Evolutionary conservation across 768 basidiomycete genomes (phyloP).

Genomic region (Serendipita vermifera): DNA sequence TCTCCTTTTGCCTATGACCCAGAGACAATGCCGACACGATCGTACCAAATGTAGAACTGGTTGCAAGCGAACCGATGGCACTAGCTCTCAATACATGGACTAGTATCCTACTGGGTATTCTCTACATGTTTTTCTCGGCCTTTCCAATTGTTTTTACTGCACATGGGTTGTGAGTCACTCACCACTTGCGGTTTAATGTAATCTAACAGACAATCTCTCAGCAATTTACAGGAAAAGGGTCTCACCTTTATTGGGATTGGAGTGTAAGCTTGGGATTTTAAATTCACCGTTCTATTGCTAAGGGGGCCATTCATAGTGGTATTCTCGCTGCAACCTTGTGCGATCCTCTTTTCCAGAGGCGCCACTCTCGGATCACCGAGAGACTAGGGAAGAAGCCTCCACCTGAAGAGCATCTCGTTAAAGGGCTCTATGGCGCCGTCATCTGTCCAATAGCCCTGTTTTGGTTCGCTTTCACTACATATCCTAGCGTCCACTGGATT

Average conservation of each 20-base stretch:
- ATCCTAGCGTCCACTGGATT: slow-evolving; percentile 35
- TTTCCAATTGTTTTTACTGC: slow-evolving; percentile 22
- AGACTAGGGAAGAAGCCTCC: slow-evolving; percentile 29
- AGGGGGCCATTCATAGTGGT: not conserved
- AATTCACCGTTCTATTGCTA: not conserved
- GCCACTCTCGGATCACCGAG: not conserved
- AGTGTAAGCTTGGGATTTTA: not conserved
- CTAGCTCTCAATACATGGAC: slow-evolving; percentile 59
- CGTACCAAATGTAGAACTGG: slow-evolving; percentile 50
- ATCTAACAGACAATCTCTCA: not conserved
- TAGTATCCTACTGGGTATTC: slow-evolving; percentile 30
- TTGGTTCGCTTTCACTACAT: slow-evolving; percentile 44
- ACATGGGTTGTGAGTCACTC: slow-evolving; percentile 23
- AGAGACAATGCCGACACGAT: not conserved
- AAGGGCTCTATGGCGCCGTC: slow-evolving; percentile 56
- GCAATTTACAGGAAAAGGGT: slow-evolving; percentile 20
- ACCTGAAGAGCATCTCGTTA: slow-evolving; percentile 50
- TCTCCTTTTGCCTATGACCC: slow-evolving; percentile 7
- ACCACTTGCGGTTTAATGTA: not conserved
- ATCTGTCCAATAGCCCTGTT: slow-evolving; percentile 48
- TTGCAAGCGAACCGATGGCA: slow-evolving; percentile 62
- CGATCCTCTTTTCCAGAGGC: not conserved
- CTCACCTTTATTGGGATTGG: slow-evolving; percentile 24
- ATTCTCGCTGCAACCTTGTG: not conserved
- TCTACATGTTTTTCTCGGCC: slow-evolving; percentile 32